Evolutionary conservation across 805 yeast species (phyloP).

Genomic region (Saccharomycopsis babjevae): DNA sequence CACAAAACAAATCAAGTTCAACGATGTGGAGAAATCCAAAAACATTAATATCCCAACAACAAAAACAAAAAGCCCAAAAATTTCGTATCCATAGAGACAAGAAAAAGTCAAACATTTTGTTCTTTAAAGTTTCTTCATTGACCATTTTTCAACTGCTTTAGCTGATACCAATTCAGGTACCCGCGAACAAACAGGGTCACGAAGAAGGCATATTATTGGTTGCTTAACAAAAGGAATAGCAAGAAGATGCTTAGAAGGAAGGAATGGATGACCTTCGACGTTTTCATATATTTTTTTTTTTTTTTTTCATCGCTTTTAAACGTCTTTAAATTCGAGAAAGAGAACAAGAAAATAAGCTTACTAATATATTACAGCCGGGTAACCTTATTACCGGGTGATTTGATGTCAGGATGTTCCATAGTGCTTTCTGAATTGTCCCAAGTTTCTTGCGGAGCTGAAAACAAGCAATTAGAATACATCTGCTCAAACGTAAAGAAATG

Average conservation of each 20-base stretch:
- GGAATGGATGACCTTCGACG: background rate
- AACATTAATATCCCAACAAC: background rate
- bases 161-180: conserved; percentile 1
- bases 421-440: no score
- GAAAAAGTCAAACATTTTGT: background rate
- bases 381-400: no score
- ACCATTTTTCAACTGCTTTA: background rate
- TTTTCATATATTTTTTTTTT: background rate
- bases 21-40: conserved; percentile 1
- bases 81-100: background rate
- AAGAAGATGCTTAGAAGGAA: background rate
- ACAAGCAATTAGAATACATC: no score
- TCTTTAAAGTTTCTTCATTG: background rate
- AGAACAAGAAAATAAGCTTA: no score
- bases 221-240: background rate
- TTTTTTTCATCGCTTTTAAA: background rate
- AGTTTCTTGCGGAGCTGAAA: no score
- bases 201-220: conserved; percentile 1
- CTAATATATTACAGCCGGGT: no score
- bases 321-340: no score
- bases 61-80: background rate
- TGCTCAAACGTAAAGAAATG: no score
- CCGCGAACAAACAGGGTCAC: background rate
- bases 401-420: no score
- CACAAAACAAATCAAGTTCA: conserved; percentile 1